Percentiles rank a stretch among this genome's conserved stretches.
These are phyloP conservation scores for Eucalyptus curtisii DNA, from an alignment of 345 rosid genomes.

Conservation along the genomic window DNA sequence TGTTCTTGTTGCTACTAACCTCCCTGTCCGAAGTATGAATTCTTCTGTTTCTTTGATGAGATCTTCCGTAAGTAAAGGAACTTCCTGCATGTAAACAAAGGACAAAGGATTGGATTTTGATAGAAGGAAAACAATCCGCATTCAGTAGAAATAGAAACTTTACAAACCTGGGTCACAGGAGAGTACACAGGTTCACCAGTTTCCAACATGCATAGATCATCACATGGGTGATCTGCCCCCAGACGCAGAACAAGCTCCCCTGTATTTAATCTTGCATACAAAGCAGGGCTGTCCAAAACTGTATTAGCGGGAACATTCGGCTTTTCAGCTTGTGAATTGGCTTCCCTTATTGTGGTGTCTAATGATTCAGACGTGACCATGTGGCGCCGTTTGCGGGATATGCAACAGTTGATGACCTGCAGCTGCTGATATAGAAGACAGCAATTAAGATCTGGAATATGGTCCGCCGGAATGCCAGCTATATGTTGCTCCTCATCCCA, in stretches of 20 bases:
- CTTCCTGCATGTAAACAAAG: constrained; percentile 48
- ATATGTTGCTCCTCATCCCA: constrained; percentile 69
- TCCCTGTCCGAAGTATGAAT: constrained; percentile 89
- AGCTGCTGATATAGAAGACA: constrained; percentile 79
- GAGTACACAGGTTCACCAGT: constrained; percentile 85
- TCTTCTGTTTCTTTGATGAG: constrained; percentile 95
- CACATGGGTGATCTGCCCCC: constrained; percentile 41
- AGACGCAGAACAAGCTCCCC: constrained; percentile 77
- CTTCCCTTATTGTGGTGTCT: constrained; percentile 53
- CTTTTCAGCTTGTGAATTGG: constrained; percentile 27
- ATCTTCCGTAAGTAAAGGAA: constrained; percentile 91
- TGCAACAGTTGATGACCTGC: constrained; percentile 88
- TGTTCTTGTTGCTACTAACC: constrained; percentile 28
- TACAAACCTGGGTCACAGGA: constrained; percentile 76
- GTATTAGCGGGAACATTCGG: constrained; percentile 9
- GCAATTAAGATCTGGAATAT: constrained; percentile 70
- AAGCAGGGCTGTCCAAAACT: constrained; percentile 17
- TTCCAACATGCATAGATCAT: constrained; percentile 73
- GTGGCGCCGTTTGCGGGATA: constrained; percentile 63
- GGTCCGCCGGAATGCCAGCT: constrained; percentile 72
- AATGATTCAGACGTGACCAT: constrained; percentile 50
- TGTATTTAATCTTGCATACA: constrained; percentile 45
- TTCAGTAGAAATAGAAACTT: not conserved
- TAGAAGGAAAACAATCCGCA: not conserved
- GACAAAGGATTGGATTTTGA: not conserved